phyloP scores from a whole-genome alignment of 164 flowering plant species.

The Dillenia turbinata region DNA sequence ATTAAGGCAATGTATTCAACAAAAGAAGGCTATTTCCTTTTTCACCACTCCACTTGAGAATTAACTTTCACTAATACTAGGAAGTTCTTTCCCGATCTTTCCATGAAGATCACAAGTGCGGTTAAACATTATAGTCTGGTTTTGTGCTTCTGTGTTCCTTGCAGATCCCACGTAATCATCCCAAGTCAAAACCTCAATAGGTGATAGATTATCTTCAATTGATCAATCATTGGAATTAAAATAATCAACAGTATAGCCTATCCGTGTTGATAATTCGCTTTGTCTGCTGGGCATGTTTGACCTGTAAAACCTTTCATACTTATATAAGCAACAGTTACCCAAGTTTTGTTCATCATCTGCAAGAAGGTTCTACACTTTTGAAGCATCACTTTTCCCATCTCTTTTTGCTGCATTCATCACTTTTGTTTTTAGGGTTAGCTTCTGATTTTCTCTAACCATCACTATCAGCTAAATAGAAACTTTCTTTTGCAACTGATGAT shows the following conservation, averaged over 20 bases:
- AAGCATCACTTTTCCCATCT: neutral
- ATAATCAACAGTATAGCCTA: neutral
- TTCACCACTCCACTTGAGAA: too few species aligned
- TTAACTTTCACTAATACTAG: too few species aligned
- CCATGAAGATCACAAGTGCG: too few species aligned
- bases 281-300: slow-evolving; percentile 21
- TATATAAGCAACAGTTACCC: slow-evolving; percentile 21
- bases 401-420: neutral
- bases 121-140: too few species aligned
- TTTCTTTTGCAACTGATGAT: neutral
- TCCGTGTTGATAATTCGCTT: neutral
- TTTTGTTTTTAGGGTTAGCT: slow-evolving; percentile 11
- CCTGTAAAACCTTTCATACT: slow-evolving; percentile 8
- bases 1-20: too few species aligned
- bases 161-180: too few species aligned
- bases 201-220: too few species aligned
- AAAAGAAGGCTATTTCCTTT: too few species aligned
- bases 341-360: slow-evolving; percentile 7
- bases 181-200: too few species aligned
- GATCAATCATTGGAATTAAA: too few species aligned
- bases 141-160: too few species aligned
- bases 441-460: neutral
- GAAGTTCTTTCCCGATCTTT: too few species aligned
- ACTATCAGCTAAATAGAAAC: neutral
- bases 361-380: neutral